Conservation (phyloP, 2,329 filamentous ascomycete genomes). For the Aspergillus pseudoviridinutans region DNA sequence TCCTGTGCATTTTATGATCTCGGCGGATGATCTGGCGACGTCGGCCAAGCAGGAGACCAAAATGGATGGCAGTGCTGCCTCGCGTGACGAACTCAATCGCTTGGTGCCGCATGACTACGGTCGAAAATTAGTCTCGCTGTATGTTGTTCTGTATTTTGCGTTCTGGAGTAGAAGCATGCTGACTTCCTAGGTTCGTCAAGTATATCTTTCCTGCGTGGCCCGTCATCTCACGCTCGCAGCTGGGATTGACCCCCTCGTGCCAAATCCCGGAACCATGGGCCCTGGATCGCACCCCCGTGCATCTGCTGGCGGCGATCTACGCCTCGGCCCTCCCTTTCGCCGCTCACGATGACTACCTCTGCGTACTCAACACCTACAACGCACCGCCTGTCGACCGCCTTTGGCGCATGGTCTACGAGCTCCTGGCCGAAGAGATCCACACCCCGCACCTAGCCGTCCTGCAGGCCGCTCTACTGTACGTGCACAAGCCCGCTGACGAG, state of each 20-base stretch:
- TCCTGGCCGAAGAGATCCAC: constrained; percentile 31
- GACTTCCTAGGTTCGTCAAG: constrained; percentile 21
- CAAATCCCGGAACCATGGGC: constrained; percentile 17
- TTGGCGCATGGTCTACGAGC: constrained; percentile 30
- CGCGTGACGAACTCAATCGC: no score
- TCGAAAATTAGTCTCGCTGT: constrained; percentile 21
- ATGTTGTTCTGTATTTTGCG: background rate
- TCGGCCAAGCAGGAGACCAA: constrained; percentile 18
- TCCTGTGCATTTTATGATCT: constrained; percentile 30
- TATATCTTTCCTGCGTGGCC: constrained; percentile 29
- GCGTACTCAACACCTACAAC: constrained; percentile 26
- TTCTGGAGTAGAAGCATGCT: no score
- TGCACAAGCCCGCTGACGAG: constrained; percentile 24
- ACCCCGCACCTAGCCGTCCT: constrained; percentile 28
- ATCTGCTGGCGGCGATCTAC: constrained; percentile 31
- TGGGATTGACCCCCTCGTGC: constrained; percentile 17
- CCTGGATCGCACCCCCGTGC: constrained; percentile 21
- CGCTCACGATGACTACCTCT: constrained; percentile 27
- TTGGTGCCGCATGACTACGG: constrained; percentile 1
- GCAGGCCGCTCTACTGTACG: constrained; percentile 30
- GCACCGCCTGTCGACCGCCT: constrained; percentile 20
- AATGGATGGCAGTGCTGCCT: constrained; percentile 4
- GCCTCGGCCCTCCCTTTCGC: constrained; percentile 31
- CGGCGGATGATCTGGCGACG: constrained; percentile 18
- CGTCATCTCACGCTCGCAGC: constrained; percentile 29